Percentiles rank a stretch among this genome's conserved stretches.
Conservation (phyloP, 371 early-diverging fungal genomes). For the Mortierella sp. region DNA sequence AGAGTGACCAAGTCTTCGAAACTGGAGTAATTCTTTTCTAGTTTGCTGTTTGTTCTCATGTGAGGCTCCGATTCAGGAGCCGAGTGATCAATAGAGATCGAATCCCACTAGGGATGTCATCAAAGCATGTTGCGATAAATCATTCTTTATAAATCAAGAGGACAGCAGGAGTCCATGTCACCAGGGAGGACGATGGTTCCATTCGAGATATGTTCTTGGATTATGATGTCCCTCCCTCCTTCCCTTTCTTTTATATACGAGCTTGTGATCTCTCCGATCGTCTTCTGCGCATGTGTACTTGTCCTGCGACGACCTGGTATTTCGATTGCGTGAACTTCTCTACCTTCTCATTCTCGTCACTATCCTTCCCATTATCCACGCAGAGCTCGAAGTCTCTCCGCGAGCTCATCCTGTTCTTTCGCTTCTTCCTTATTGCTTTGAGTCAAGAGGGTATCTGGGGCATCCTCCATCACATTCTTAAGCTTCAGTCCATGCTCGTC, state of each 20-base stretch:
- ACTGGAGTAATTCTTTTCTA: not conserved
- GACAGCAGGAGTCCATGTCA: no score
- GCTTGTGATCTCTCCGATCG: no score
- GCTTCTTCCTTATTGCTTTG: conserved; percentile 27
- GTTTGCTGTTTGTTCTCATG: not conserved
- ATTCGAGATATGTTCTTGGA: no score
- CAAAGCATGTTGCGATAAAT: not conserved
- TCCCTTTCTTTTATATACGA: no score
- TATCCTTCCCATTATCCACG: conserved; percentile 23
- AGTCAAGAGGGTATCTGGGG: conserved; percentile 56
- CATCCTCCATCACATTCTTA: conserved; percentile 65
- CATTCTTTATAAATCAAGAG: not conserved
- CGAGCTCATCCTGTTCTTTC: conserved; percentile 74
- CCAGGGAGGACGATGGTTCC: no score
- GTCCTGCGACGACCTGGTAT: no score
- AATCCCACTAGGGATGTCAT: no score
- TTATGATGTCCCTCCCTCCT: no score
- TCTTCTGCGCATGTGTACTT: no score
- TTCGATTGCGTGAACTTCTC: no score
- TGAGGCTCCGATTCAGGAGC: not conserved
- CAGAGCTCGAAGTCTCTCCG: conserved; percentile 65
- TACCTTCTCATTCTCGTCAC: not conserved
- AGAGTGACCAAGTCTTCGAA: conserved; percentile 22
- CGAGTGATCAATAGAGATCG: conserved; percentile 6
- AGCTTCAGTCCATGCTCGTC: conserved; percentile 94